Percentiles rank a stretch among this genome's conserved stretches.
These are phyloP conservation scores for Aplosporella prunicola DNA, from an alignment of 2,329 filamentous ascomycete species.

Conservation along the genomic window DNA sequence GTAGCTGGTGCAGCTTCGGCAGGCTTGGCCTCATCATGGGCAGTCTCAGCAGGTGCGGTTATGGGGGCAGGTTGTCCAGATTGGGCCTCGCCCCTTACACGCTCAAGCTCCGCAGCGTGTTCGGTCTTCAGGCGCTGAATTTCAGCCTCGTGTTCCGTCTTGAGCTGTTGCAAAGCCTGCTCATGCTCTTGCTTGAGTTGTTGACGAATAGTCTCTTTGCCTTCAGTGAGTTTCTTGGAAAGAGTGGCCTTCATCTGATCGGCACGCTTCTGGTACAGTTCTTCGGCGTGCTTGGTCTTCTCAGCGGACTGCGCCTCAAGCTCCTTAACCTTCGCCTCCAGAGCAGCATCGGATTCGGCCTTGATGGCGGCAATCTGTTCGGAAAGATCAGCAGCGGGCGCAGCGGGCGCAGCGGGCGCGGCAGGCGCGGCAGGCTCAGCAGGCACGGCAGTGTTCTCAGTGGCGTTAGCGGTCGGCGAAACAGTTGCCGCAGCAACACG, in stretches of 20 bases:
- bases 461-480: background rate
- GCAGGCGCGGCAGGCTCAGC: constrained; percentile 4
- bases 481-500: constrained; percentile 27
- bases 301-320: constrained; percentile 42
- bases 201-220: constrained; percentile 28
- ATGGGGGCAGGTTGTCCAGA: background rate
- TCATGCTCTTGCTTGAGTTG: constrained; percentile 36
- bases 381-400: constrained; percentile 39
- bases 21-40: constrained; percentile 9
- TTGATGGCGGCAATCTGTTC: constrained; percentile 32
- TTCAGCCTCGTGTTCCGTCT: constrained; percentile 17
- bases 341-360: constrained; percentile 30
- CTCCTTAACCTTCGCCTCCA: no score
- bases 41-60: background rate
- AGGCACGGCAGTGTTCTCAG: background rate
- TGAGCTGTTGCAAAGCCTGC: constrained; percentile 28
- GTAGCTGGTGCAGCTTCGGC: constrained; percentile 5
- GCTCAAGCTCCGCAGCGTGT: constrained; percentile 28
- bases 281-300: constrained; percentile 51
- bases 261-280: constrained; percentile 55
- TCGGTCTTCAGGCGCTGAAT: constrained; percentile 27
- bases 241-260: constrained; percentile 60
- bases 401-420: constrained; percentile 14
- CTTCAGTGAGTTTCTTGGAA: constrained; percentile 56
- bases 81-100: constrained; percentile 13